Evolutionary conservation across 2,329 filamentous ascomycete species (phyloP), one percentile per base, ranked within the genome.

Genomic region (Tolypocladium pustulatum): DNA sequence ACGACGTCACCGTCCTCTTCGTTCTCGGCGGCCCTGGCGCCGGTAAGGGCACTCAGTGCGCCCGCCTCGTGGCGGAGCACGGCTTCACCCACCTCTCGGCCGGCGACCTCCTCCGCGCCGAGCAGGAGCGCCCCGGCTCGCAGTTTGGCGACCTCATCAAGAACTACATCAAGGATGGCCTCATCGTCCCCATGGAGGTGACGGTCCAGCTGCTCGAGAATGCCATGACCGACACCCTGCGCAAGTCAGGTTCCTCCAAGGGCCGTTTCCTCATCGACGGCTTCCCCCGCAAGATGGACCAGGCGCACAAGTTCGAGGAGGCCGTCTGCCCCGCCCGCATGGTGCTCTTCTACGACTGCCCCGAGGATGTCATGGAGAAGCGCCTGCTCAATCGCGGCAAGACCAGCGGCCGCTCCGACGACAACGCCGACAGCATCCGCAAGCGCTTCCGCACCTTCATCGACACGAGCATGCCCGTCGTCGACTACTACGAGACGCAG

Each of bases 121-220:
- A 99, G 78, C 94, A 97, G 76, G 82, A 93, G 69, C 89, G 93
- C 5, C 82, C 84, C 0, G 92, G 90, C 59, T 91, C 86, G 64
- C 81, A 97, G 74, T 97, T 96, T 72, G 94, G 94, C 71, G 85
- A 91, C 64, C 82, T 97, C 76, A 99, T 99, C 82, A 88, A 88
- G 72, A 83, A 88, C 66, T 92, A 94, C 78, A 99, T 99, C 80
- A 90, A 88, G 70, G 88, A 99, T 72, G 94, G 94, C 60, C 86
- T 86, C 66, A 99, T 99, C 73, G 94, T 99, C 63, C 94, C 94
- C n/a, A 96, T 96, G 90, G 93, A 97, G 74, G 91, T 97, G 56
- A 99, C 94, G 6, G 88, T 99, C 60, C 88, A 92, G 68, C 78
- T 99, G 40, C 83, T 99, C 51, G 92, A 97, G 76, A 96, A 96